phyloP scores from a whole-genome alignment of 2,329 filamentous ascomycete genomes.

The Raffaelea ambrosiae region DNA sequence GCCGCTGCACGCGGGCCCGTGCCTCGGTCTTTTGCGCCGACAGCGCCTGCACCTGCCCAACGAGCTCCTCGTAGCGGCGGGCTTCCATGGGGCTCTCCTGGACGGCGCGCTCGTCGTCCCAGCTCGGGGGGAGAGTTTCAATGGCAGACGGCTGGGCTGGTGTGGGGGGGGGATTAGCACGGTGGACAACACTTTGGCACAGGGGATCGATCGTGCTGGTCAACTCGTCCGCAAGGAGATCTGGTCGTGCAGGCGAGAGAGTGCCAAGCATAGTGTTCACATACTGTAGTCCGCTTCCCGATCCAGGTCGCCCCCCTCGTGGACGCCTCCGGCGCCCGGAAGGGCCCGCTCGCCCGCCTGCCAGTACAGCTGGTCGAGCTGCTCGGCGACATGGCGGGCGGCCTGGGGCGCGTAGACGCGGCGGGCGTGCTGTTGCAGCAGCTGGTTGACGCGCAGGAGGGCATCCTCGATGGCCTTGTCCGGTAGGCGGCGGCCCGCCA shows the following conservation, averaged over 20 bases:
- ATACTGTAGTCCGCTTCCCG: constrained; percentile 37
- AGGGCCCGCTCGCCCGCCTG: constrained; percentile 28
- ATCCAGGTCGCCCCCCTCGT: constrained; percentile 30
- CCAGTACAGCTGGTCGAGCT: constrained; percentile 60
- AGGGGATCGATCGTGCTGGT: too few species aligned
- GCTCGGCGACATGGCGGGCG: constrained; percentile 63
- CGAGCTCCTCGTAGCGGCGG: constrained; percentile 41
- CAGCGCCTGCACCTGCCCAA: constrained; percentile 40
- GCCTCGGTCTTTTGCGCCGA: constrained; percentile 32
- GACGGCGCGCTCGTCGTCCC: constrained; percentile 31
- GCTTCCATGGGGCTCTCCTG: constrained; percentile 36
- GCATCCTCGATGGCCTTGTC: constrained; percentile 47
- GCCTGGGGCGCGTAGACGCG: constrained; percentile 60
- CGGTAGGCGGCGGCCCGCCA: constrained; percentile 29
- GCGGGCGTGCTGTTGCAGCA: constrained; percentile 55
- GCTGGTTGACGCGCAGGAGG: constrained; percentile 50
- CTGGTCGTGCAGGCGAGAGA: too few species aligned
- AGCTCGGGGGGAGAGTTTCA: constrained; percentile 35
- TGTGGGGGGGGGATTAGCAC: too few species aligned
- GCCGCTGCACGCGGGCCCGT: constrained; percentile 29
- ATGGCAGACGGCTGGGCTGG: constrained; percentile 36
- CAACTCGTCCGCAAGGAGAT: too few species aligned
- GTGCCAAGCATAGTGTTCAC: constrained; percentile 16
- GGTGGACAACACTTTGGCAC: too few species aligned
- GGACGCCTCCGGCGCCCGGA: constrained; percentile 11